A percentile compares a stretch with the other conserved stretches of the same genome.
Conservation (phyloP, 305 asterid species). For the Fraxinus sp. region DNA sequence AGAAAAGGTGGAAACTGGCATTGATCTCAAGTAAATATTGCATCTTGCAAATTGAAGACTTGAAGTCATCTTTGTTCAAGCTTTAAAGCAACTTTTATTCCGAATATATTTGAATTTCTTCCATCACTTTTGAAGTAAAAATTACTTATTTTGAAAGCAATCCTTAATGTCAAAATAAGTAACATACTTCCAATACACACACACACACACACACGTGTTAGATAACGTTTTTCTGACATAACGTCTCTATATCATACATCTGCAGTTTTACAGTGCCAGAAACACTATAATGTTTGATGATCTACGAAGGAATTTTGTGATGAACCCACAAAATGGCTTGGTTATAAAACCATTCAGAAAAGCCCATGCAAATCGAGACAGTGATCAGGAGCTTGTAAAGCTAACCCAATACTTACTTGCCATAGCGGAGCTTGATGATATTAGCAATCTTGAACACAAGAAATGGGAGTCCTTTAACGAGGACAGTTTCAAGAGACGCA, state of each 20-base stretch:
- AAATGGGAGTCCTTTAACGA: constrained; percentile 71
- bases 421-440: constrained; percentile 78
- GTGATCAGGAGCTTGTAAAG: constrained; percentile 79
- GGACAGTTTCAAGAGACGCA: constrained; percentile 66
- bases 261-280: constrained; percentile 70
- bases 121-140: neutral
- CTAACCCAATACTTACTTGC: constrained; percentile 85
- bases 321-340: constrained; percentile 94
- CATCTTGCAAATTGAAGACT: neutral
- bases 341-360: constrained; percentile 73
- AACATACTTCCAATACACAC: neutral
- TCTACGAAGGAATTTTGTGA: constrained; percentile 81
- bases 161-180: neutral
- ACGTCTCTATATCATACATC: constrained; percentile 1
- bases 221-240: constrained; percentile 10
- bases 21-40: neutral
- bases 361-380: constrained; percentile 73
- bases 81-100: neutral
- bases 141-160: neutral
- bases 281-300: constrained; percentile 98
- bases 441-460: constrained; percentile 74
- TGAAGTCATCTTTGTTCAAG: neutral
- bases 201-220: neutral
- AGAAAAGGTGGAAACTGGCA: neutral
- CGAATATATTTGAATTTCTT: neutral